phyloP scores from a whole-genome alignment of 148 eudicot genomes.

The Camellia lanceoleosa region DNA sequence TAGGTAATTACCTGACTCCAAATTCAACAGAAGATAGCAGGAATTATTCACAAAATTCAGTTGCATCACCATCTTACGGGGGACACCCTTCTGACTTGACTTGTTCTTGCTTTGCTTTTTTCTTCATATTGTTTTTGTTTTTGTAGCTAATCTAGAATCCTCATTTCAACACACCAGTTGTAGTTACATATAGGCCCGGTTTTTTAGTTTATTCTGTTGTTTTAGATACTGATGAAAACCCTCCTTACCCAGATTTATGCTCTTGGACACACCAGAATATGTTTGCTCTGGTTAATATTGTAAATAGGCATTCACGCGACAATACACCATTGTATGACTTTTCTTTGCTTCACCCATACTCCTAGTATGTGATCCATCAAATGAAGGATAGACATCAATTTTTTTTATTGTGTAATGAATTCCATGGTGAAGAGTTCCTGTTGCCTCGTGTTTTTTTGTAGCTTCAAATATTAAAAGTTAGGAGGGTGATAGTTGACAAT shows the following conservation, averaged over 20 bases:
- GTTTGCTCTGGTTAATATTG: neutral
- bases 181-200: neutral
- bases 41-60: slow-evolving; percentile 23
- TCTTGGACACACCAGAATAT: neutral
- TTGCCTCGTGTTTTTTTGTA: too few relatives aligned
- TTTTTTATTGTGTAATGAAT: too few relatives aligned
- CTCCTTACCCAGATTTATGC: neutral
- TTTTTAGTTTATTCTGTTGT: neutral
- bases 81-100: slow-evolving; percentile 17
- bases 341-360: too few relatives aligned
- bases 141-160: neutral
- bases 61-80: slow-evolving; percentile 18
- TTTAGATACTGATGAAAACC: neutral
- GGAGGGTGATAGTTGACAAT: slow-evolving; percentile 38
- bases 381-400: too few relatives aligned
- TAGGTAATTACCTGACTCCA: slow-evolving; percentile 14
- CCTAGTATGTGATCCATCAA: too few relatives aligned
- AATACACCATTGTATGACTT: neutral
- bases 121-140: slow-evolving; percentile 14
- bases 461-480: neutral
- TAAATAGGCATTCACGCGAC: neutral
- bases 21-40: slow-evolving; percentile 12
- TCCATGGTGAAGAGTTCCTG: too few relatives aligned
- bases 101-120: slow-evolving; percentile 11
- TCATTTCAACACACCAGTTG: neutral